Percentiles rank a stretch among this genome's conserved stretches.
These are phyloP conservation scores for Fusarium burgessii DNA, from an alignment of 2,329 filamentous ascomycete species.

Conservation along the genomic window DNA sequence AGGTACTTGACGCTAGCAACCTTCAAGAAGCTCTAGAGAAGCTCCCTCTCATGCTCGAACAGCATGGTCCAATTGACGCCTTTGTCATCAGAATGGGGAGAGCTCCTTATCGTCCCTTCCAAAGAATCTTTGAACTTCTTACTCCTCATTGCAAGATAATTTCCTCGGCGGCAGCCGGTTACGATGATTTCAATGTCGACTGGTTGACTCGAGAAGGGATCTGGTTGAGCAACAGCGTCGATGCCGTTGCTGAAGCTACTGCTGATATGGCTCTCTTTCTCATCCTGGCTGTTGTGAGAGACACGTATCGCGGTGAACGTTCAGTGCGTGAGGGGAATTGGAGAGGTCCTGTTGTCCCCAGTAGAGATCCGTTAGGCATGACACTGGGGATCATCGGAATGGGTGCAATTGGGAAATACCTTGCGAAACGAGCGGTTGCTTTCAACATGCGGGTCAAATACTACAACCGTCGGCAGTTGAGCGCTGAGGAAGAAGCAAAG, in stretches of 20 bases:
- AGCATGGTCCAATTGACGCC: slow-evolving; percentile 58
- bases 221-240: slow-evolving; percentile 65
- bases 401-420: slow-evolving; percentile 60
- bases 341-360: slow-evolving; percentile 51
- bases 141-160: slow-evolving; percentile 59
- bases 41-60: slow-evolving; percentile 52
- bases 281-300: slow-evolving; percentile 55
- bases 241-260: slow-evolving; percentile 66
- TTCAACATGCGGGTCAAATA: slow-evolving; percentile 61
- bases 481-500: slow-evolving; percentile 50
- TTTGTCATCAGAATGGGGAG: slow-evolving; percentile 64
- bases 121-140: slow-evolving; percentile 57
- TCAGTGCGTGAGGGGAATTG: slow-evolving; percentile 53
- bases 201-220: slow-evolving; percentile 58
- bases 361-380: slow-evolving; percentile 57
- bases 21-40: slow-evolving; percentile 51
- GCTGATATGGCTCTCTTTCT: slow-evolving; percentile 61
- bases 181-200: slow-evolving; percentile 60
- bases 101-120: slow-evolving; percentile 61
- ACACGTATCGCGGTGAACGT: slow-evolving; percentile 56
- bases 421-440: slow-evolving; percentile 54
- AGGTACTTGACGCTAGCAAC: slow-evolving; percentile 52
- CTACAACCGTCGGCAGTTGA: slow-evolving; percentile 55
- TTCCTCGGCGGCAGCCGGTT: slow-evolving; percentile 60
- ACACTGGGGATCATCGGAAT: slow-evolving; percentile 62